These are phyloP conservation scores for Rhynchosporium agropyri DNA, from an alignment of 2,329 filamentous ascomycete genomes.

Conservation along the genomic window DNA sequence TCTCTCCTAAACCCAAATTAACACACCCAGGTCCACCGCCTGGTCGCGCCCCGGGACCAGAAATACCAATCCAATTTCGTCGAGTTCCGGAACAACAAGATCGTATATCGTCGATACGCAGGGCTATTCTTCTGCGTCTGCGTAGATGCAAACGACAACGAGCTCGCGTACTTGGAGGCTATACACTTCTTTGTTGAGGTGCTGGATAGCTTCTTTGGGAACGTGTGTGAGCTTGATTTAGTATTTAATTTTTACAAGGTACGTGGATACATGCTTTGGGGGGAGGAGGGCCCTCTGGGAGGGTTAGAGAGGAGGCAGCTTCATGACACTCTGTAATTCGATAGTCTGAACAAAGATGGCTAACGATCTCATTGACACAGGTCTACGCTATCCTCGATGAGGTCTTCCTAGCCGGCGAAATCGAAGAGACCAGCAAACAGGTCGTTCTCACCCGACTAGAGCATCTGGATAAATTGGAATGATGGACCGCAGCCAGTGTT, in stretches of 20 bases:
- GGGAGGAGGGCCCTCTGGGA: background rate
- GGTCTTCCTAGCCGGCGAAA: slow-evolving; percentile 96
- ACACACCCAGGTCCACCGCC: slow-evolving; percentile 77
- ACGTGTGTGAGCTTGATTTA: slow-evolving; percentile 96
- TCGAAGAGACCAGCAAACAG: slow-evolving; percentile 98
- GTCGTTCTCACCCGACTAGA: slow-evolving; percentile 92
- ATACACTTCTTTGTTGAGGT: slow-evolving; percentile 99
- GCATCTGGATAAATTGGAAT: slow-evolving; percentile 96
- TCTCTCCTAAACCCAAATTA: slow-evolving; percentile 2
- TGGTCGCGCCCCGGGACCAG: slow-evolving; percentile 95
- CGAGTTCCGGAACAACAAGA: slow-evolving; percentile 92
- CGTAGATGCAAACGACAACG: slow-evolving; percentile 98
- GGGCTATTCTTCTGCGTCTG: slow-evolving; percentile 99
- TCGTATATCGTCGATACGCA: slow-evolving; percentile 96
- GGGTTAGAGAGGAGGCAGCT: background rate
- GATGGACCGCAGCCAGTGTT: slow-evolving; percentile 7
- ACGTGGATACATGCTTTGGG: slow-evolving; percentile 15
- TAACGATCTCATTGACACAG: slow-evolving; percentile 45
- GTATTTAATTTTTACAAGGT: slow-evolving; percentile 77
- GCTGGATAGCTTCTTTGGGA: slow-evolving; percentile 96
- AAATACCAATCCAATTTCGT: slow-evolving; percentile 99
- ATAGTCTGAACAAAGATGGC: background rate
- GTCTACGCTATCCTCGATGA: slow-evolving; percentile 99
- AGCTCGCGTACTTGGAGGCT: slow-evolving; percentile 92
- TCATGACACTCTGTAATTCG: background rate